Evolutionary conservation across 2,329 filamentous ascomycete species (phyloP).

Genomic region (Pyrenophora teres): DNA sequence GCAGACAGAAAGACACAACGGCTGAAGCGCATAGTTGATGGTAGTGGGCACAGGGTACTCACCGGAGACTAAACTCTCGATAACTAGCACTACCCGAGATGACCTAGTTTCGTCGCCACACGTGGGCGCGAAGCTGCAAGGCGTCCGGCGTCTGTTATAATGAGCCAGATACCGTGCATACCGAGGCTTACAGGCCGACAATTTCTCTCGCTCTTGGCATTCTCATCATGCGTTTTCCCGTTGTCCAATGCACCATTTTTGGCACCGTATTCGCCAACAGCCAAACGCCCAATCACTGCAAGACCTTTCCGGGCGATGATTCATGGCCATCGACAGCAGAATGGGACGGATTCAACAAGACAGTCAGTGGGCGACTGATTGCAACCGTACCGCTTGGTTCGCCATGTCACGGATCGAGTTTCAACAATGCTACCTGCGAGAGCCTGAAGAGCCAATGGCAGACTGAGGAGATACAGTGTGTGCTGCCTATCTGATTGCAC

Average conservation of each 20-base stretch:
- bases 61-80: conserved; percentile 6
- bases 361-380: conserved; percentile 23
- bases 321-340: conserved; percentile 22
- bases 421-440: conserved; percentile 19
- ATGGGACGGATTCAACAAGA: conserved; percentile 27
- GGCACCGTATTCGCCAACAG: conserved; percentile 8
- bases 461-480: conserved; percentile 20
- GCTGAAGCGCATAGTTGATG: too few relatives aligned
- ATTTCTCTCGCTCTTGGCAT: background rate
- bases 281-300: conserved; percentile 17
- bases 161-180: background rate
- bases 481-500: background rate
- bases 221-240: conserved; percentile 4
- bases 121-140: background rate
- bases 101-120: conserved; percentile 2
- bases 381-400: conserved; percentile 29
- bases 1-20: too few relatives aligned
- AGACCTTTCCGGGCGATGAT: conserved; percentile 28
- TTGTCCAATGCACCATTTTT: conserved; percentile 4
- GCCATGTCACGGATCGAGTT: conserved; percentile 24
- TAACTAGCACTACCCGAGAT: background rate
- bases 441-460: conserved; percentile 21
- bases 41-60: conserved; percentile 1
- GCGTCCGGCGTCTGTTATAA: conserved; percentile 6
- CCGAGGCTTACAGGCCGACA: background rate